Percentiles rank a stretch among this genome's conserved stretches.
Evolutionary conservation across 148 eudicot genomes (phyloP).

Genomic region (Chenopodium formosanum): DNA sequence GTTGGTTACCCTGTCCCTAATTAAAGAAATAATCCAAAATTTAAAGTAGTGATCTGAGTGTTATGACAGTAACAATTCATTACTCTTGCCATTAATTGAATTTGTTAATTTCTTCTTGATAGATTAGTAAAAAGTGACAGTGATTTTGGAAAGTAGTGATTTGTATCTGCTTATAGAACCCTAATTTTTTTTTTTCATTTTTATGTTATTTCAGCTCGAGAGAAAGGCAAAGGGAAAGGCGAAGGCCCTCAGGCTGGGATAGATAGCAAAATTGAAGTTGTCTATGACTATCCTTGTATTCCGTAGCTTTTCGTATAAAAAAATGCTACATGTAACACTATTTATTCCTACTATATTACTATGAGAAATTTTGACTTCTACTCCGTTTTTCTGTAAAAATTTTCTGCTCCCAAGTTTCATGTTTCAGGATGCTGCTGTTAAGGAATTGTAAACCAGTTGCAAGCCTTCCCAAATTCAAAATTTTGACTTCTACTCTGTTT

Average conservation of each 20-base stretch:
- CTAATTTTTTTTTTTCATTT: neutral
- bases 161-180: neutral
- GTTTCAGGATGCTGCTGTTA: too few species aligned
- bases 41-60: neutral
- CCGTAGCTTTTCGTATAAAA: neutral
- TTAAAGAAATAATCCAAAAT: neutral
- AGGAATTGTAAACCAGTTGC: too few species aligned
- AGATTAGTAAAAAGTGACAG: neutral
- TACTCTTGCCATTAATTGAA: neutral
- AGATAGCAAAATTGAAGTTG: constrained; percentile 30
- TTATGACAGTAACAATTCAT: neutral
- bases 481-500: too few species aligned
- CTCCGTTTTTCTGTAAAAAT: too few species aligned
- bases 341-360: constrained; percentile 4
- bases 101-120: neutral
- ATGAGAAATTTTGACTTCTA: neutral
- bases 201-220: constrained; percentile 42
- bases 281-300: neutral
- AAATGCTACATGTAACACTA: constrained; percentile 15
- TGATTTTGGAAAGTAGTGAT: neutral
- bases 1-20: neutral
- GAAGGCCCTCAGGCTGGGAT: constrained; percentile 96
- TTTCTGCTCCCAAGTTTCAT: neutral
- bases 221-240: constrained; percentile 76
- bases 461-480: neutral